phyloP scores from a whole-genome alignment of 176 grass and related monocot species.

The Alopecurus myosuroides region DNA sequence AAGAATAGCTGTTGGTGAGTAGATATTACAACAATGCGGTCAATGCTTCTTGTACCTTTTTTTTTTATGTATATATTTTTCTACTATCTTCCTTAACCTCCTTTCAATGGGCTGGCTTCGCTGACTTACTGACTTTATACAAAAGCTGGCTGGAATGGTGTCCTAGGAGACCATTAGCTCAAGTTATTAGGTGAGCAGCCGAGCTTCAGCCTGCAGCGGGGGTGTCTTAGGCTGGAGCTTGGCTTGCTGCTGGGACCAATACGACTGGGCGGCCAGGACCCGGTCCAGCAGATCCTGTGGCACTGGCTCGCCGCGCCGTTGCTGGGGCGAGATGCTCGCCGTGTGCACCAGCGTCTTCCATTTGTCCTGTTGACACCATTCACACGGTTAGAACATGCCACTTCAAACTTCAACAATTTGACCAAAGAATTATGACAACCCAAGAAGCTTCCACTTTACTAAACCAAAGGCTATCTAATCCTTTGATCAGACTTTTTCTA shows the following conservation, averaged over 20 bases:
- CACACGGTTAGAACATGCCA: slow-evolving; percentile 46
- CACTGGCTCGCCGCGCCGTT: slow-evolving; percentile 88
- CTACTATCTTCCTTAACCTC: slow-evolving; percentile 58
- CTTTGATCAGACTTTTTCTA: slow-evolving; percentile 34
- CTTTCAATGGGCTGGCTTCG: slow-evolving; percentile 46
- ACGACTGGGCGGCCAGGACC: slow-evolving; percentile 78
- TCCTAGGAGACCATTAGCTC: slow-evolving; percentile 42
- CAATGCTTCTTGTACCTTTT: slow-evolving; percentile 80
- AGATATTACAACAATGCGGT: slow-evolving; percentile 89
- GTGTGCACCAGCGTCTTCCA: slow-evolving; percentile 99
- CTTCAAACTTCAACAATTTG: slow-evolving; percentile 45
- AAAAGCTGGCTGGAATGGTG: slow-evolving; percentile 46
- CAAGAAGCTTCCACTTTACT: slow-evolving; percentile 48
- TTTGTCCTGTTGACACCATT: slow-evolving; percentile 73
- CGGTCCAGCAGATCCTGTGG: slow-evolving; percentile 91
- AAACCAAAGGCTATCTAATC: slow-evolving; percentile 42
- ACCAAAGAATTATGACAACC: slow-evolving; percentile 37
- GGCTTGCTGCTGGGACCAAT: slow-evolving; percentile 96
- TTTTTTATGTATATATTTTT: slow-evolving; percentile 35
- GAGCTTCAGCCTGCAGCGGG: slow-evolving; percentile 52
- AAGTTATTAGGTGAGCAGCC: slow-evolving; percentile 65
- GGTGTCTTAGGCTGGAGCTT: slow-evolving; percentile 85
- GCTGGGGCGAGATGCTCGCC: slow-evolving; percentile 92
- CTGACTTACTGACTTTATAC: slow-evolving; percentile 68
- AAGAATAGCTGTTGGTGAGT: slow-evolving; percentile 77